Evolutionary conservation across 257 asterid species (phyloP).

Genomic region (Lavandula angustifolia): DNA sequence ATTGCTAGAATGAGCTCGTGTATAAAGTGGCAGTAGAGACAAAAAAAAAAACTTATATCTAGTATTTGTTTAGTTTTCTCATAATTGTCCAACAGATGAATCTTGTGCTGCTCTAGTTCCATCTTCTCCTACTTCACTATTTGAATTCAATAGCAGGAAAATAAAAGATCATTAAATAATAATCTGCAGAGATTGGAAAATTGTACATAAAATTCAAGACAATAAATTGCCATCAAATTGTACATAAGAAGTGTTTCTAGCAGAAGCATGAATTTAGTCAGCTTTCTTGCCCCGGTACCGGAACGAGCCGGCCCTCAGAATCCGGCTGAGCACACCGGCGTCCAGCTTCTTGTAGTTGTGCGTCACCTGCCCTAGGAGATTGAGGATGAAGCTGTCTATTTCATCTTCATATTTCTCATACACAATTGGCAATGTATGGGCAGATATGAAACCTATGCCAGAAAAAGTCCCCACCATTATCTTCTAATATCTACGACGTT

Average conservation of each 20-base stretch:
- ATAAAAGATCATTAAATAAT: too few relatives aligned
- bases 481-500: too few relatives aligned
- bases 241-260: background rate
- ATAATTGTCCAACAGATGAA: slow-evolving; percentile 7
- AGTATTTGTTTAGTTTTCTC: background rate
- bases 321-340: slow-evolving; percentile 52
- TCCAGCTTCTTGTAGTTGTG: slow-evolving; percentile 70
- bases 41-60: too few relatives aligned
- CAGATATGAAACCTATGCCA: slow-evolving; percentile 67
- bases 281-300: slow-evolving; percentile 42
- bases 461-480: too few relatives aligned
- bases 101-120: background rate
- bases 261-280: slow-evolving; percentile 34
- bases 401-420: slow-evolving; percentile 80
- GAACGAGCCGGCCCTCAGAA: slow-evolving; percentile 44
- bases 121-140: too few relatives aligned
- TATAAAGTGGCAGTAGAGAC: slow-evolving; percentile 30
- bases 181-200: too few relatives aligned
- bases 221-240: too few relatives aligned
- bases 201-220: too few relatives aligned
- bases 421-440: slow-evolving; percentile 73
- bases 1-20: background rate
- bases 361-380: slow-evolving; percentile 50
- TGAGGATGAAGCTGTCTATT: slow-evolving; percentile 59
- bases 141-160: too few relatives aligned